Conservation (phyloP, 345 rosid genomes). For the Cardamine chenopodiifolia region DNA sequence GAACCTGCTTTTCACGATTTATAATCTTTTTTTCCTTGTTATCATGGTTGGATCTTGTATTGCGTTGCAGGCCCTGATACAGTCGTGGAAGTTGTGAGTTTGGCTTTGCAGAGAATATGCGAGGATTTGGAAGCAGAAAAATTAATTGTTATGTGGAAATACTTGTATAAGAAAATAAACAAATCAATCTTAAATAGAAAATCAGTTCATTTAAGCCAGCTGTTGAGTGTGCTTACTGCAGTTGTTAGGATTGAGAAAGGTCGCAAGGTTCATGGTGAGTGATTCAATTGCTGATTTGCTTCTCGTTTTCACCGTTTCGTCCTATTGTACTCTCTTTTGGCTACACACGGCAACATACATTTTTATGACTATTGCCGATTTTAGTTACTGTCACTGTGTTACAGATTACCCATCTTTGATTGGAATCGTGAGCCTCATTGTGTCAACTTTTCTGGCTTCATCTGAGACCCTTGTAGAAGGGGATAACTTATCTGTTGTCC, state of each 20-base stretch:
- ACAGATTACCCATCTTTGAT: conserved; percentile 68
- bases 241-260: conserved; percentile 53
- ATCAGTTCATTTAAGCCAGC: conserved; percentile 49
- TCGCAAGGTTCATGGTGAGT: conserved; percentile 59
- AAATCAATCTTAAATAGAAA: conserved; percentile 41
- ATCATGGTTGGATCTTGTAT: conserved; percentile 25
- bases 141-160: conserved; percentile 55
- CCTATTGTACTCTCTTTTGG: conserved; percentile 20
- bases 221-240: conserved; percentile 60
- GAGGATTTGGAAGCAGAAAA: conserved; percentile 59
- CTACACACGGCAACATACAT: background rate
- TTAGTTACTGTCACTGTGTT: conserved; percentile 18
- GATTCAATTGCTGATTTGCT: conserved; percentile 14
- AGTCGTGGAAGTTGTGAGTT: conserved; percentile 62
- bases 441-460: conserved; percentile 49
- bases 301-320: conserved; percentile 13
- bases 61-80: conserved; percentile 54
- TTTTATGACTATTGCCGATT: conserved; percentile 21
- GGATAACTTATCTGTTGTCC: conserved; percentile 47
- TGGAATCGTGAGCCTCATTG: conserved; percentile 49
- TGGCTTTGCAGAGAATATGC: conserved; percentile 60
- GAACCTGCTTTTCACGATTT: conserved; percentile 2
- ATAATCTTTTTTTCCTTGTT: conserved; percentile 11
- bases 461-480: conserved; percentile 43
- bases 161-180: conserved; percentile 56